Base-by-base conservation (phyloP, 2,329 filamentous ascomycete genomes). In the Dactylella cylindrospora region DNA sequence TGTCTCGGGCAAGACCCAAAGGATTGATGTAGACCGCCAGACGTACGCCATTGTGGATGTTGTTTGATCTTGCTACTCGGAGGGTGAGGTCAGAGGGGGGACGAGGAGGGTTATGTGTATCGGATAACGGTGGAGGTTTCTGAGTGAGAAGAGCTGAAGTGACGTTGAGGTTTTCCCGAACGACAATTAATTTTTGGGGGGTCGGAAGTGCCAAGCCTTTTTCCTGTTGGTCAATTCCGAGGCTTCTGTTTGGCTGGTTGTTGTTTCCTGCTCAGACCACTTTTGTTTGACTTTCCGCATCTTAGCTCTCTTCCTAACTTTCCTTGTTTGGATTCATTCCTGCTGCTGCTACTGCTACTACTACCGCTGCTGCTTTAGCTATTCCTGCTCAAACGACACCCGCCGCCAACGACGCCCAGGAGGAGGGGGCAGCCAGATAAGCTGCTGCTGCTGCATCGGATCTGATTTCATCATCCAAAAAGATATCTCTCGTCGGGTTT, bases 211-310 rank as follows among this genome's bases (percentile, higher is more conserved):
- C 57, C 57, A 62, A 62, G 57, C 53, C 49, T n/a, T 36, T 32
- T 35, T 12, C 20, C 36, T 31, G 19, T 41, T 15, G 41, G 15
- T 53, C 43, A n/a, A n/a, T n/a, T n/a, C n/a, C n/a, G n/a, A n/a
- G n/a, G n/a, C n/a, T n/a, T n/a, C n/a, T n/a, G n/a, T n/a, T n/a
- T n/a, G n/a, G n/a, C n/a, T n/a, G n/a, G n/a, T n/a, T n/a, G n/a
- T n/a, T n/a, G n/a, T n/a, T n/a, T n/a, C n/a, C n/a, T 46, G 47
- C 57, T 62, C 57, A 62, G 49, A 38, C 57, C 57, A 62, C 57
- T 62, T 62, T 45, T 28, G 36, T 35, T 57, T 57, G 52, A 49
- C 52, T 38, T 38, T 26, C 9, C 39, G 43, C 45, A 36, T 25
- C 53, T 26, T 32, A 20, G 41, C 36, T 28, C 47, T 12, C 43